phyloP scores from a whole-genome alignment of 805 yeast species.

The Wickerhamomyces kurtzmanii region DNA sequence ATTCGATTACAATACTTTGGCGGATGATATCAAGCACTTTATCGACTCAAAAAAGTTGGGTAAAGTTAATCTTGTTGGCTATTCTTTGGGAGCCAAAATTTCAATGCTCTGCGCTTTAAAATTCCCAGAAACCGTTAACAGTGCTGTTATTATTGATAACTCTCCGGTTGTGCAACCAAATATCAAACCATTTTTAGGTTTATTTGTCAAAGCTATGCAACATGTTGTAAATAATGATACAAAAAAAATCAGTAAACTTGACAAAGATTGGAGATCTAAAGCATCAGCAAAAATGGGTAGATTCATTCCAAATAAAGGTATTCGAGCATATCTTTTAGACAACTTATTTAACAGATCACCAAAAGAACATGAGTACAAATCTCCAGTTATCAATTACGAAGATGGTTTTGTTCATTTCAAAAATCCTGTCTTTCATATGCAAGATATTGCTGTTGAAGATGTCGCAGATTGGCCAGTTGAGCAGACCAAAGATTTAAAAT shows the following conservation, averaged over 20 bases:
- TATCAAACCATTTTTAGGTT: slow-evolving; percentile 24
- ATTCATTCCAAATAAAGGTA: slow-evolving; percentile 13
- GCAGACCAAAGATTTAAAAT: slow-evolving; percentile 11
- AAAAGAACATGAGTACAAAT: slow-evolving; percentile 7
- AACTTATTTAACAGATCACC: slow-evolving; percentile 22
- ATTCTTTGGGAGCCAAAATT: slow-evolving; percentile 44
- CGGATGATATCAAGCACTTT: slow-evolving; percentile 28
- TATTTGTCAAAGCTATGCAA: slow-evolving; percentile 28
- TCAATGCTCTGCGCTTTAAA: slow-evolving; percentile 32
- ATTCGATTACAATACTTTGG: slow-evolving; percentile 27
- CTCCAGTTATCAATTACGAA: slow-evolving; percentile 12
- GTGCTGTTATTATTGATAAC: slow-evolving; percentile 35
- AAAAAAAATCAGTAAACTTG: slow-evolving; percentile 11
- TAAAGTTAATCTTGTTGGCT: slow-evolving; percentile 27
- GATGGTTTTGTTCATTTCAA: slow-evolving; percentile 19
- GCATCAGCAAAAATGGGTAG: slow-evolving; percentile 11
- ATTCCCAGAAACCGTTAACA: slow-evolving; percentile 26
- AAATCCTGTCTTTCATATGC: slow-evolving; percentile 19
- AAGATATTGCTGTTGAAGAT: slow-evolving; percentile 11
- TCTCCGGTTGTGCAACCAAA: slow-evolving; percentile 27
- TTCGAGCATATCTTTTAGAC: slow-evolving; percentile 24
- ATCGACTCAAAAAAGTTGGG: slow-evolving; percentile 20
- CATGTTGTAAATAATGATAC: slow-evolving; percentile 18
- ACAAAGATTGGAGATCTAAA: slow-evolving; percentile 17
- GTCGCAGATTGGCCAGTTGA: slow-evolving; percentile 23